Base-by-base conservation (phyloP, 352 stramenopile species). In the Aphanomyces euteiches region DNA sequence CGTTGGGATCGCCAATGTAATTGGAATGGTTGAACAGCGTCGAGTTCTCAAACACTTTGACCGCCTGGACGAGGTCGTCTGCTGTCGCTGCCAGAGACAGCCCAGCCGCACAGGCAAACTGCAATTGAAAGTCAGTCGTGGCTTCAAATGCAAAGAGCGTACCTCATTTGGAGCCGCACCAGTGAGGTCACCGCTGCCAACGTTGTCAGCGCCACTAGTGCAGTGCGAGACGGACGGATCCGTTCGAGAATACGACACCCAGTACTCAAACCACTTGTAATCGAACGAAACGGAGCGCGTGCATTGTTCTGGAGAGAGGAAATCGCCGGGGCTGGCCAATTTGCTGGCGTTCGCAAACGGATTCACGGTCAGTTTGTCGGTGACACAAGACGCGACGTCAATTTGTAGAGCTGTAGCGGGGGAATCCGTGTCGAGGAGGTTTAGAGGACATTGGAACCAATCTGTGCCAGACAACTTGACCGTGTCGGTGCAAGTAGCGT, bases 211-310 rank as follows among this genome's bases (percentile, higher is more conserved):
- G 50, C 50, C 50, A 19, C 50, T 36, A 28, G 8, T 3, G 50
- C 50, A 58, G 36, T 58, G 17, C 8, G 17, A 12, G 17, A 58
- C 50, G 21, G 50, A 58, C 15, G 50, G 50, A 12, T 19, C 15
- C 0, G 15, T 36, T 17, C 50, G 36, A 7, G 15, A 36, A 19
- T 58, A 58, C 7, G 19, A 13, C 17, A 58, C 50, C 50, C 50
- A 58, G 3, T 37, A 19, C 36, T 58, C 50, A 19, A 12, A 12
- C 50, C 50, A 58, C 50, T 17, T 58, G 50, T 58, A 58, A 17
- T 58, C 50, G 17, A 58, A 58, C 50, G 50, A 58, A 28, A 58
- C 17, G 15, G 17, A 37, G 7, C 50, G 50, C 17, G 50, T 58
- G 50, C 50, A 58, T 19, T 8, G 28, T 2, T 28, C 28, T 28